Evolutionary conservation across 768 basidiomycete genomes (phyloP), one percentile per base, ranked within the genome.

Genomic region (Rhizopogon rudus): DNA sequence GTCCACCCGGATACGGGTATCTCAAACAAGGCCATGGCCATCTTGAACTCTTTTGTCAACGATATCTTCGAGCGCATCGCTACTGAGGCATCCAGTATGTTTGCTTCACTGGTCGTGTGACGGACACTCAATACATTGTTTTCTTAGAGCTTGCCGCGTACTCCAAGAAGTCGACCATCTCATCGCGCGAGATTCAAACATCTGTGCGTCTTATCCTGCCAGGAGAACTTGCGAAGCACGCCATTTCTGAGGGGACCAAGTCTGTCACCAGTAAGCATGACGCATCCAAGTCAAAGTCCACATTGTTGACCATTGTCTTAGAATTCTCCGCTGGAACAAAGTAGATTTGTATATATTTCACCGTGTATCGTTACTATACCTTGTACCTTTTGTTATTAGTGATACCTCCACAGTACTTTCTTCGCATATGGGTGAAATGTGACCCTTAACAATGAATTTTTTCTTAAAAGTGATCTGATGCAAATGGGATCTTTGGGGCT

Each of bases 1-100:
- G 91, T 93, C 56, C 91, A 93, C 79, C 91, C 91, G 58, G 91
- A 92, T 72, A 92, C 91, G 58, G 91, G 91, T 84, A 91, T 93
- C 76, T 91, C 89, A 52, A 91, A 88, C 83, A 91, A 91, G 75
- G 85, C 85, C 10, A 87, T 89, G 86, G 84, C 87, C 51, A 89
- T 90, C 68, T 75, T 88, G 60, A 87, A 90, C 77, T 89, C 88
- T 0, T 90, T 90, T 67, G 88, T 90, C 63, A 89, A 90, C 66
- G 88, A 90, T 62, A 89, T 90, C 67, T 90, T 90, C 64, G 88
- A 89, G 73, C 83, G 87, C 43, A 88, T 89, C 61, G 87, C 86
- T 42, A 80, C 81, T 3, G 86, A 87, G 67, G 85, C 86, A 52
- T 86, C 84, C 44, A 85, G 84, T 85, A 67, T 70, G 66, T 12